Evolutionary conservation across 495 filamentous ascomycete species (phyloP), one percentile per base, ranked within the genome.

Genomic region (Penicillium atrosanguineum): DNA sequence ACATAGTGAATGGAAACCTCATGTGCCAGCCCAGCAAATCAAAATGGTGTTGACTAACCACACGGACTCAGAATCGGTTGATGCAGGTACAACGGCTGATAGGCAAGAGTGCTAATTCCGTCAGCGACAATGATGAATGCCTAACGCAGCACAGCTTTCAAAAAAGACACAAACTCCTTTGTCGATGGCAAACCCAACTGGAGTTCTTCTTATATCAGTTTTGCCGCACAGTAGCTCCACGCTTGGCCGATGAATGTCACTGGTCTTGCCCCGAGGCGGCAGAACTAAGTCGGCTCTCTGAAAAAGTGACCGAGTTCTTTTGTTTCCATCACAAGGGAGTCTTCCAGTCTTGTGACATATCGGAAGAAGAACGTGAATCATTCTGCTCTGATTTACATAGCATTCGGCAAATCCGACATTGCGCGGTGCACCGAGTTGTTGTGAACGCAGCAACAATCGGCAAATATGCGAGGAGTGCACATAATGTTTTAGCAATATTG

Each of bases 231-330:
- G 42, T 28, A 46, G 51, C 51, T 46, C 51, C 51, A 47, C 20
- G 15, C 21, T 21, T 53, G 15, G 12, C 18, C 9, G 43, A 53
- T 25, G 44, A 53, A 26, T 46, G 51, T 38, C 43, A 46, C 34
- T 53, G 51, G 51, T 53, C 37, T 38, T 53, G 51, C 38, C 43
- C 43, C 29, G 51, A 53, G 43, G 51, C 51, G n/a, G 51, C 51
- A 19, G 51, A 53, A 36, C 44, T 53, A 29, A 45, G 34, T 47
- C 41, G 34, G 38, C 51, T 53, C 39, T 46, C 51, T n/a, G 51
- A 53, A 47, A 53, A 53, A 31, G 16, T 41, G 7, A 53, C 34
- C 21, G 51, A 53, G 40, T 47, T 47, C 15, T 53, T 53, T 41
- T 53, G 51, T 53, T 53, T 47, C 34, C 51, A 46, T n/a, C 51